phyloP scores from a whole-genome alignment of 352 stramenopile species.

The Pythium periplocum region DNA sequence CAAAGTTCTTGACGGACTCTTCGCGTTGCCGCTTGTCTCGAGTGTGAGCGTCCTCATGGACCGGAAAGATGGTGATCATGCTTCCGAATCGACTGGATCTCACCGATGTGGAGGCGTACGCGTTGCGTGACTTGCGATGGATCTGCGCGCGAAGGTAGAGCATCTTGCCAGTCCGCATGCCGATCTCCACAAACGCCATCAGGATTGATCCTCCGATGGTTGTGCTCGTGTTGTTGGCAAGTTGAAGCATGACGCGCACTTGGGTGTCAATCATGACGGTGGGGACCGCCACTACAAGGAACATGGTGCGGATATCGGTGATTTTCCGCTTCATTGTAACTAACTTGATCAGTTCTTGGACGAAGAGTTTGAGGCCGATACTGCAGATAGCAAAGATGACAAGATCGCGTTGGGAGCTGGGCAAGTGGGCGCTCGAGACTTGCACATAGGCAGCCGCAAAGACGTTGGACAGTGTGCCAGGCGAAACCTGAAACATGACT shows the following conservation, averaged over 20 bases:
- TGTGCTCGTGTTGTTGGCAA: conserved; percentile 10
- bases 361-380: conserved; percentile 13
- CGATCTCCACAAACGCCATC: conserved; percentile 24
- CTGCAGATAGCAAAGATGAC: conserved; percentile 9
- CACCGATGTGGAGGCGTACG: neutral
- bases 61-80: neutral
- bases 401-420: conserved; percentile 1
- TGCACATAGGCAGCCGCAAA: conserved; percentile 9
- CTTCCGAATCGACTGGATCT: neutral
- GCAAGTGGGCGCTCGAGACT: conserved; percentile 2
- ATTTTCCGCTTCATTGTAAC: conserved; percentile 12
- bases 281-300: conserved; percentile 14
- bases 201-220: conserved; percentile 14
- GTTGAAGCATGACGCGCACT: conserved; percentile 16
- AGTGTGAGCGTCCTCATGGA: neutral
- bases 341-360: conserved; percentile 18
- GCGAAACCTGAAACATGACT: neutral
- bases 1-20: neutral
- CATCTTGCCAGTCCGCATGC: conserved; percentile 21
- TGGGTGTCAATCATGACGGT: conserved; percentile 27
- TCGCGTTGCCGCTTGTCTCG: neutral
- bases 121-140: neutral
- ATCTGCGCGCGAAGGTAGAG: conserved; percentile 11
- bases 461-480: neutral
- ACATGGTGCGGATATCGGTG: conserved; percentile 17